Base-by-base conservation (phyloP, 2,329 filamentous ascomycete species). In the Botryotinia narcissicola region DNA sequence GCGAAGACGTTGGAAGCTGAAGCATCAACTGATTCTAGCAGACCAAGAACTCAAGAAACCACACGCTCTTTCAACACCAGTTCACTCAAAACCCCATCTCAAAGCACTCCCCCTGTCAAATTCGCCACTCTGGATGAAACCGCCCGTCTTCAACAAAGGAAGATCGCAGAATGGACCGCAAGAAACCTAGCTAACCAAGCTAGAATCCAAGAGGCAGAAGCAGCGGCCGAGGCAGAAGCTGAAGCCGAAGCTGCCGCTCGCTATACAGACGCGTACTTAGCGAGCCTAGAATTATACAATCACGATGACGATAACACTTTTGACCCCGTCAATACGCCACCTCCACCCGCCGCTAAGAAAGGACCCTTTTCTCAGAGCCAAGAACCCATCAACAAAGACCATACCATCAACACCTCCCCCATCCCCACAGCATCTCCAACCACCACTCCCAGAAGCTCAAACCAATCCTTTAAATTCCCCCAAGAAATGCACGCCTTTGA, bases 11-110 rank as follows among this genome's bases (percentile, higher is more conserved):
- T 4, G 6, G 14, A 54, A 8, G 2, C 3, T 4, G n/a, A 54
- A 16, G n/a, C 14, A 7, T 4, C 5, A 18, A 18, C 51, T 1
- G 6, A 16, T 29, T 2, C 14, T 1, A 1, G 3, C 0, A 54
- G 6, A 54, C 51, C n/a, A 1, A 18, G n/a, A 29, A 29, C 51
- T 18, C 14, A 57, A 29, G n/a, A 57, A 1, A 57, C 3, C 6
- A 57, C 51, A 8, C 51, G 16, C n/a, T 57, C 51, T 8, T 57
- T 57, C 51, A 57, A 29, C 0, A 18, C n/a, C n/a, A 29, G 2
- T 4, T 18, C 6, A 1, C 14, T 6, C 14, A 29, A 14, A 16
- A 18, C 51, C 5, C 51, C 14, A 29, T 57, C n/a, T 18, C 5
- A 18, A 14, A 18, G 7, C 14, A 14, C 51, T 18, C 0, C 6